Percentiles rank a stretch among this genome's conserved stretches.
Conservation (phyloP, 164 flowering plant genomes). For the Paratinospora sagittata region DNA sequence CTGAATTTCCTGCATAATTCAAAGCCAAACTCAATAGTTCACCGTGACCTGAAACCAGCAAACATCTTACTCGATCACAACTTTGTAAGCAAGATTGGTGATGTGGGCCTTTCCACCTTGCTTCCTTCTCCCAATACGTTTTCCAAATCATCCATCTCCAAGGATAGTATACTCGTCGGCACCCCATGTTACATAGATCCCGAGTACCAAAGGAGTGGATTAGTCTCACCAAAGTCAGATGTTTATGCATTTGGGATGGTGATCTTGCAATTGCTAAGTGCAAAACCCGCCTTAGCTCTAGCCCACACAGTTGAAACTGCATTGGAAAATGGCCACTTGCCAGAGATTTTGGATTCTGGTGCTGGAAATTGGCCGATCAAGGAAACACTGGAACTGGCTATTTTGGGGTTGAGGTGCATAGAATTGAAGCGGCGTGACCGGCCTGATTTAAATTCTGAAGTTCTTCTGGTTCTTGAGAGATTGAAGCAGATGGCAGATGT, state of each 20-base stretch:
- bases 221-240: constrained; percentile 66
- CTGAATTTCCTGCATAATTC: constrained; percentile 72
- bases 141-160: constrained; percentile 29
- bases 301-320: constrained; percentile 64
- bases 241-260: constrained; percentile 85
- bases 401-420: constrained; percentile 54
- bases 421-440: constrained; percentile 63
- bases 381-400: constrained; percentile 60
- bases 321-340: constrained; percentile 32
- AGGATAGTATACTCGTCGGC: constrained; percentile 58
- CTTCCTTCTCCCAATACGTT: constrained; percentile 31
- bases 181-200: constrained; percentile 91
- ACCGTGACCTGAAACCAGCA: constrained; percentile 90
- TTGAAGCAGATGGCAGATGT: constrained; percentile 44
- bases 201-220: constrained; percentile 88
- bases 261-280: constrained; percentile 74
- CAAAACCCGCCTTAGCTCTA: constrained; percentile 62
- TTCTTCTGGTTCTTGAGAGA: constrained; percentile 62
- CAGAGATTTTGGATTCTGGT: constrained; percentile 45
- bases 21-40: constrained; percentile 73
- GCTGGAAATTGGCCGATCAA: constrained; percentile 79
- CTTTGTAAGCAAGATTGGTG: constrained; percentile 84
- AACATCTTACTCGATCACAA: constrained; percentile 83
- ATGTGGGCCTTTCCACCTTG: constrained; percentile 80
- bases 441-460: constrained; percentile 53